Base-by-base conservation (phyloP, 2,329 filamentous ascomycete genomes). In the Xylariaceae sp. region DNA sequence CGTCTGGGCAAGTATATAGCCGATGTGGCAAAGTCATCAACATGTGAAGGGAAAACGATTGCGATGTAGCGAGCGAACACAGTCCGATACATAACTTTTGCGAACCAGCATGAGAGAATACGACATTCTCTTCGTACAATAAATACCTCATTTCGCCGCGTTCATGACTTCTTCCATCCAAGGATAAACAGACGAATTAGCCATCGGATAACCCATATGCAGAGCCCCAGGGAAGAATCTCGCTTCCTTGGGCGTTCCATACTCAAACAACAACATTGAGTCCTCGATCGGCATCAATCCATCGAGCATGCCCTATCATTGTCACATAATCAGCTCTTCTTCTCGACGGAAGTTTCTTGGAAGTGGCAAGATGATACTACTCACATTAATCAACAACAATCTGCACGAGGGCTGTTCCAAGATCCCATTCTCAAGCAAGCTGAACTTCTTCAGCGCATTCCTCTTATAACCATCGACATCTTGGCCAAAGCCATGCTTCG, bases 241-340 rank as follows among this genome's bases (percentile, higher is more conserved):
- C 11, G 75, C 82, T 68, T 87, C 84, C 70, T 88, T 88, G 12
- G 82, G 82, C 31, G 73, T 76, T 2, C 84, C 84, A 58, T 86
- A 77, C 65, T 86, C 82, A 58, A 86, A 80, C 48, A 87, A 69
- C 47, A 88, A 69, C 70, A 84, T 79, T 13, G 76, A 84, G 62
- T 88, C 84, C 62, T 88, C 84, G 51, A 88, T 84, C 0, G 84
- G 84, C 75, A 86, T 86, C 42, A 87, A 68, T 0, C 83, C 84
- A 59, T 88, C 84, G 48, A 77, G 72, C 3, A 78, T 81, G 9
- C 84, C 84, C 76, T 85, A 56, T n/a, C 9, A n/a, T 17, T 18
- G 57, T 43, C 38, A 49, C 6, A 5, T 34, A 19, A 5, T 5
- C 6, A 22, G 14, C 5, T n/a, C 14, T 5, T 16, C 6, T 45